phyloP scores from a whole-genome alignment of 2,329 filamentous ascomycete species.

The Talaromyces sp. region DNA sequence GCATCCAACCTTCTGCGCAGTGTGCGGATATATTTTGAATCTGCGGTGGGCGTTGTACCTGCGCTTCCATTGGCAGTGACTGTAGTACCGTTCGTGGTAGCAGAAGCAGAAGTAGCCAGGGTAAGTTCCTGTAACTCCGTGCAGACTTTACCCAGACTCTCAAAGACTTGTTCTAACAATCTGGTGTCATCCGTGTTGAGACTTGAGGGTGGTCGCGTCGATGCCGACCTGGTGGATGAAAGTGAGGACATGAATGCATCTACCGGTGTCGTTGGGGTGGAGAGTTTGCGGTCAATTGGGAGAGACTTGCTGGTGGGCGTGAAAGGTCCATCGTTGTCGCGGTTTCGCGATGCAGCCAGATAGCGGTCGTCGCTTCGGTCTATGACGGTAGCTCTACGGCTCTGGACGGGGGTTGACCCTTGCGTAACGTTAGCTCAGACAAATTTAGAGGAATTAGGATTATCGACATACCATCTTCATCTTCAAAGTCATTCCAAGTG shows the following conservation, averaged over 20 bases:
- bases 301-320: conserved; percentile 11
- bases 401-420: conserved; percentile 21
- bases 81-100: neutral
- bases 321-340: neutral
- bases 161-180: conserved; percentile 54
- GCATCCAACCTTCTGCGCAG: conserved; percentile 71
- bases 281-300: conserved; percentile 7
- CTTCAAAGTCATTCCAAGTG: conserved; percentile 32
- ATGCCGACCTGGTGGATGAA: neutral
- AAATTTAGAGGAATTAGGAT: neutral
- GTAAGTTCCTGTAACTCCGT: conserved; percentile 47
- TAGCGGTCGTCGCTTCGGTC: conserved; percentile 8
- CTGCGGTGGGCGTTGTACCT: conserved; percentile 32
- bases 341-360: neutral
- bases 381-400: conserved; percentile 14
- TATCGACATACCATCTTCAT: conserved; percentile 12
- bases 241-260: conserved; percentile 21
- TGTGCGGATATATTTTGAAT: conserved; percentile 55
- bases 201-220: conserved; percentile 20
- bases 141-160: conserved; percentile 50
- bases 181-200: conserved; percentile 56
- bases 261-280: conserved; percentile 18
- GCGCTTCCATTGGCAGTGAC: neutral
- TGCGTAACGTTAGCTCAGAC: conserved; percentile 19
- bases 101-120: conserved; percentile 44